Evolutionary conservation across 768 basidiomycete genomes (phyloP).

Genomic region (Pleurotus sapidus): DNA sequence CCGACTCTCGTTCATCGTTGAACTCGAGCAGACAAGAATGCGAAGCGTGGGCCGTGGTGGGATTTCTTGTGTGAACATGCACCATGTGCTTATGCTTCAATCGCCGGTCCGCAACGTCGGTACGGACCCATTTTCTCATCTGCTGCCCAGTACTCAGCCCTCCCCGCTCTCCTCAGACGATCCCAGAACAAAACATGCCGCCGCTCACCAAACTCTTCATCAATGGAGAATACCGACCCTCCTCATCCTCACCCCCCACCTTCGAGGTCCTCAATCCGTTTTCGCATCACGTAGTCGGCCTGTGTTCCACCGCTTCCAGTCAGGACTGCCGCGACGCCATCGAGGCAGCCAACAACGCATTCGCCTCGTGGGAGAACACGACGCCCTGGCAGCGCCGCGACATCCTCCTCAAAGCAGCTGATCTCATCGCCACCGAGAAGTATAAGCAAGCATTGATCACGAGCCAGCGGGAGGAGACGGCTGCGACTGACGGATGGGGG

Average conservation of each 20-base stretch:
- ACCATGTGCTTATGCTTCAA: too few species aligned
- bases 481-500: constrained; percentile 21
- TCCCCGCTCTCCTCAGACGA: too few species aligned
- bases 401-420: constrained; percentile 47
- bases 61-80: too few species aligned
- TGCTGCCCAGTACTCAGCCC: too few species aligned
- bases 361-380: constrained; percentile 44
- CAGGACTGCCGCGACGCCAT: constrained; percentile 44
- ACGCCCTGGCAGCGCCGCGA: constrained; percentile 33
- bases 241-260: constrained; percentile 21
- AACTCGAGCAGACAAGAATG: too few species aligned
- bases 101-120: too few species aligned
- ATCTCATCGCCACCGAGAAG: constrained; percentile 38
- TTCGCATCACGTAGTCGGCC: constrained; percentile 39
- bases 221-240: constrained; percentile 22
- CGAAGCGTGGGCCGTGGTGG: too few species aligned
- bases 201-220: constrained; percentile 32
- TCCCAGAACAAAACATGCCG: constrained; percentile 5
- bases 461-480: constrained; percentile 35
- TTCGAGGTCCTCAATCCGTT: constrained; percentile 47
- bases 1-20: too few species aligned
- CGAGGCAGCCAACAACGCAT: constrained; percentile 41
- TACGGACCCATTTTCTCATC: too few species aligned
- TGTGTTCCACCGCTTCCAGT: constrained; percentile 41
- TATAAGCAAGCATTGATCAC: constrained; percentile 33